phyloP scores from a whole-genome alignment of 495 filamentous ascomycete genomes.

The Elaphomyces granulatus region DNA sequence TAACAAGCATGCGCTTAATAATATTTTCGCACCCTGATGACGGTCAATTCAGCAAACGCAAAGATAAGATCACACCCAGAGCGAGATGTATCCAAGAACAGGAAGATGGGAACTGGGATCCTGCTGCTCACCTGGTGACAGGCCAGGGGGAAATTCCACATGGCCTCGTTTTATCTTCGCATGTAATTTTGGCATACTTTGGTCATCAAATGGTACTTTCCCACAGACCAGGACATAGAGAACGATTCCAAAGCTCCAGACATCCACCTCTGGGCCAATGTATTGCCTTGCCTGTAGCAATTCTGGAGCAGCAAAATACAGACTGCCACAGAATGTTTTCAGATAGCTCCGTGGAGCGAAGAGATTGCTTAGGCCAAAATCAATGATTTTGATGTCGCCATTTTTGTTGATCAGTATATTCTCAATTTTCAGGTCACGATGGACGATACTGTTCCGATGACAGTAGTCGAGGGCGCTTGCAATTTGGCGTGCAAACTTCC shows the following conservation, averaged over 20 bases:
- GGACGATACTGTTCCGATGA: slow-evolving; percentile 96
- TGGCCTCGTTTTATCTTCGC: slow-evolving; percentile 97
- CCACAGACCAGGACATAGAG: slow-evolving; percentile 95
- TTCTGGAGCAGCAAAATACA: slow-evolving; percentile 97
- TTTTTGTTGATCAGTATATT: slow-evolving; percentile 99
- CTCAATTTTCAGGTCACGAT: slow-evolving; percentile 96
- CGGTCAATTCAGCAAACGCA: too few relatives aligned
- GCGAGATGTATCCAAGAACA: too few relatives aligned
- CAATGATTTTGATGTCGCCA: slow-evolving; percentile 99
- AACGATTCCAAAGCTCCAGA: slow-evolving; percentile 99
- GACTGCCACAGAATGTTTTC: slow-evolving; percentile 94
- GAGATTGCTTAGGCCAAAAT: slow-evolving; percentile 95
- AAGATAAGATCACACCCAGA: too few relatives aligned
- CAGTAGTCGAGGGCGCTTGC: slow-evolving; percentile 98
- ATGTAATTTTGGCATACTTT: slow-evolving; percentile 97
- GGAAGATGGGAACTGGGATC: too few relatives aligned
- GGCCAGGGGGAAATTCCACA: slow-evolving; percentile 90
- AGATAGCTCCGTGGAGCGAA: slow-evolving; percentile 78
- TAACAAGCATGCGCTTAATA: slow-evolving; percentile 92
- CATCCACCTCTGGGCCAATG: slow-evolving; percentile 90
- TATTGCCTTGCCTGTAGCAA: slow-evolving; percentile 88
- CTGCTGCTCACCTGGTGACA: slow-evolving; percentile 77
- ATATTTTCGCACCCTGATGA: too few relatives aligned
- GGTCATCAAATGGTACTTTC: slow-evolving; percentile 97
- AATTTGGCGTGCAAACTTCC: slow-evolving; percentile 95